phyloP scores from a whole-genome alignment of 2,329 filamentous ascomycete genomes.

The Colletotrichum lentis region DNA sequence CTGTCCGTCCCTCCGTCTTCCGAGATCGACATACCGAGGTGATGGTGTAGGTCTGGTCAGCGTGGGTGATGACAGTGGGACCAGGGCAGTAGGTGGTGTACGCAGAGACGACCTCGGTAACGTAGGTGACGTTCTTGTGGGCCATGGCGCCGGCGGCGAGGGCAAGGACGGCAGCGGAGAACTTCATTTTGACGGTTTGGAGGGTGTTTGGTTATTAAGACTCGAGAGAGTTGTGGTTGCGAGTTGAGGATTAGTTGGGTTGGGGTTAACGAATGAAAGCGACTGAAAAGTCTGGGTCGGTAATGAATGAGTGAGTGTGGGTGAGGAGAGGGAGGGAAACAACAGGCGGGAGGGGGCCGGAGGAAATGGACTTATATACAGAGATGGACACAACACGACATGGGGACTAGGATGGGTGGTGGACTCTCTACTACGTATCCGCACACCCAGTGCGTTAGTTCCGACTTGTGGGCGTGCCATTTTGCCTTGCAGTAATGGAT shows the following conservation, averaged over 20 bases:
- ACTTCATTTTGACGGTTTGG: constrained; percentile 71
- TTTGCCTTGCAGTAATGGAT: constrained; percentile 30
- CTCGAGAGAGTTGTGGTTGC: constrained; percentile 46
- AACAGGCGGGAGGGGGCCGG: constrained; percentile 47
- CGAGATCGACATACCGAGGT: constrained; percentile 47
- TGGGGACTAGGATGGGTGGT: constrained; percentile 21
- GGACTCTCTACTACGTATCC: constrained; percentile 20
- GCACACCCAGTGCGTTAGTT: constrained; percentile 1
- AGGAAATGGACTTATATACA: constrained; percentile 61
- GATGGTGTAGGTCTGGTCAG: constrained; percentile 73
- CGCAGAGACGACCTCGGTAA: constrained; percentile 71
- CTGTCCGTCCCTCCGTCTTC: neutral
- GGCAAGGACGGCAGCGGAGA: constrained; percentile 62
- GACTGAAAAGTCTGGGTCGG: constrained; percentile 64
- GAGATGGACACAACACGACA: constrained; percentile 37
- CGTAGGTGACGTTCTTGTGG: constrained; percentile 60
- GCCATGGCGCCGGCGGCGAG: constrained; percentile 59
- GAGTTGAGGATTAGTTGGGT: constrained; percentile 45
- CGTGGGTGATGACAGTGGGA: constrained; percentile 70
- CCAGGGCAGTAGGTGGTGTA: constrained; percentile 78
- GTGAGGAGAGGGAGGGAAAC: constrained; percentile 54
- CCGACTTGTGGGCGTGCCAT: constrained; percentile 33
- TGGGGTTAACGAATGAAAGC: constrained; percentile 64
- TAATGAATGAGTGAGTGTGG: constrained; percentile 56
- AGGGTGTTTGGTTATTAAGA: constrained; percentile 44